phyloP scores from a whole-genome alignment of 1,139 yeast species.

The Meyerozyma guilliermondii region DNA sequence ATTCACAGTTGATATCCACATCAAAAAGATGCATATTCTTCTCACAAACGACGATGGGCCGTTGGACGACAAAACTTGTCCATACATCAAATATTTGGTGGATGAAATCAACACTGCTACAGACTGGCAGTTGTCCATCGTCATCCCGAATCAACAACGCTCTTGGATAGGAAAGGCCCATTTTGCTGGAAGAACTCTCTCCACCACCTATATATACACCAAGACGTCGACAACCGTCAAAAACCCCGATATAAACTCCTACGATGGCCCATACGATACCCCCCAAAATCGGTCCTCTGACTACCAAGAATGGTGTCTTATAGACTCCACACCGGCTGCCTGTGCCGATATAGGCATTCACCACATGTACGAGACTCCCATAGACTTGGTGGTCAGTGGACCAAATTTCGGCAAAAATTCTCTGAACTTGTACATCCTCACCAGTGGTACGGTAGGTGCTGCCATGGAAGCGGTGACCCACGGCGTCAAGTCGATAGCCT shows the following conservation, averaged over 20 bases:
- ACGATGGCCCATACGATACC: constrained; percentile 63
- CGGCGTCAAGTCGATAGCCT: constrained; percentile 69
- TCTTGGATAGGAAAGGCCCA: constrained; percentile 99
- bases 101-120: constrained; percentile 61
- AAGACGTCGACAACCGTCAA: constrained; percentile 25
- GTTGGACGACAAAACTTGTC: constrained; percentile 72
- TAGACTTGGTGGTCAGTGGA: constrained; percentile 87
- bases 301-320: constrained; percentile 74
- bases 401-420: constrained; percentile 96
- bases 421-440: constrained; percentile 80
- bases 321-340: constrained; percentile 94
- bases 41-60: constrained; percentile 97
- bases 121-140: constrained; percentile 82
- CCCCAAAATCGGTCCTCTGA: constrained; percentile 30
- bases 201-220: constrained; percentile 64
- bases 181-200: constrained; percentile 75
- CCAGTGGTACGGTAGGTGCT: constrained; percentile 97
- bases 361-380: constrained; percentile 54
- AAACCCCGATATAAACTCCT: constrained; percentile 36
- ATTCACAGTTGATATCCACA: no score
- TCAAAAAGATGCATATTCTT: constrained; percentile 37
- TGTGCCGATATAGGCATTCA: constrained; percentile 89
- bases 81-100: constrained; percentile 78
- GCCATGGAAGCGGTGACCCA: constrained; percentile 91
- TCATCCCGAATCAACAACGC: constrained; percentile 67